Conservation (phyloP, 306 rosid species). For the Datisca glomerata region DNA sequence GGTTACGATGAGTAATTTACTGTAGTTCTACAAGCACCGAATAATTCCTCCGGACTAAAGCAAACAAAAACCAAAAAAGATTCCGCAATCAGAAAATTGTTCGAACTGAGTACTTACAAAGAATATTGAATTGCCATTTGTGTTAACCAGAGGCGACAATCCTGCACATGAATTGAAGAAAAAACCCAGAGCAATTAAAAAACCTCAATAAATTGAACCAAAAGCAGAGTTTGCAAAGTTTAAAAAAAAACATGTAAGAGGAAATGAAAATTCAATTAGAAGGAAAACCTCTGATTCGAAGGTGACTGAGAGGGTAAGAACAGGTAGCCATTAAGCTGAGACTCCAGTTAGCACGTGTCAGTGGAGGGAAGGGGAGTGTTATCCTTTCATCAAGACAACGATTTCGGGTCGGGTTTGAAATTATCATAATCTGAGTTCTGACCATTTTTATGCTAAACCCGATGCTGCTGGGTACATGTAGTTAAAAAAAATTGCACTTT, state of each 20-base stretch:
- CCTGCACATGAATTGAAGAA: conserved; percentile 12
- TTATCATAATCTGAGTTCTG: no score
- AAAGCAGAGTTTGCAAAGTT: neutral
- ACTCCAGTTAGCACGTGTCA: no score
- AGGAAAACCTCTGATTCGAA: conserved; percentile 21
- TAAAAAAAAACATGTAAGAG: neutral
- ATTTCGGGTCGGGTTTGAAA: no score
- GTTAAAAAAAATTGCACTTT: no score
- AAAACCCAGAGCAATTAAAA: neutral
- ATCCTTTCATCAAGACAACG: no score
- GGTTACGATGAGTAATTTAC: no score
- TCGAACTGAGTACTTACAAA: conserved; percentile 13
- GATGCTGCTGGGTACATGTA: no score
- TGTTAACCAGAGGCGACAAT: conserved; percentile 14
- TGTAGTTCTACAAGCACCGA: no score
- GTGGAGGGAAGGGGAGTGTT: no score
- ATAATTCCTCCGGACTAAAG: neutral
- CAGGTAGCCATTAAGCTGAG: conserved; percentile 26
- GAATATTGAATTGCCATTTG: conserved; percentile 8
- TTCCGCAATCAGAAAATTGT: neutral
- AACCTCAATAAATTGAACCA: neutral
- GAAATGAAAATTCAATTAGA: neutral
- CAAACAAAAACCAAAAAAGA: neutral
- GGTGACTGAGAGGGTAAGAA: conserved; percentile 18
- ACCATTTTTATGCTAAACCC: no score